A percentile compares a stretch with the other conserved stretches of the same genome.
These are phyloP conservation scores for Warburgia ugandensis DNA, from an alignment of 164 flowering plant species.

Conservation along the genomic window DNA sequence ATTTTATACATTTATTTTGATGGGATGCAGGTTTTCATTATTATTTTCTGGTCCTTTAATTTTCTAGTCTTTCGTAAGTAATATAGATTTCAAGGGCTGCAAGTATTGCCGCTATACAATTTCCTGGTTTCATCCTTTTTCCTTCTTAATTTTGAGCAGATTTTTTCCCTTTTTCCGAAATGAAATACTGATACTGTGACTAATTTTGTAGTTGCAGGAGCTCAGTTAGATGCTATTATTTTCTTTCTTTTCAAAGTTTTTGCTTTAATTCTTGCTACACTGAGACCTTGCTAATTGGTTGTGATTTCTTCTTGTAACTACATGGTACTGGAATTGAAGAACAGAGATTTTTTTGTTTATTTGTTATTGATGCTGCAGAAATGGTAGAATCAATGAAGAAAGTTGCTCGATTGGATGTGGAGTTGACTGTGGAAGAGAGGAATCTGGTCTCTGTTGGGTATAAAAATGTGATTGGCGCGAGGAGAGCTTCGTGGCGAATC, in stretches of 20 bases:
- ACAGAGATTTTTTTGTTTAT: not conserved
- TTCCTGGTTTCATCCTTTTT: not conserved
- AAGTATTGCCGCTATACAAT: not conserved
- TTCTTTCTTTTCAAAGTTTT: too few relatives aligned
- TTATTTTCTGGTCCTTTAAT: not conserved
- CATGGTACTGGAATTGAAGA: too few relatives aligned
- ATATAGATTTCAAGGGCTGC: too few relatives aligned
- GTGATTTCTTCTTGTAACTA: not conserved
- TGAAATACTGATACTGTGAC: not conserved
- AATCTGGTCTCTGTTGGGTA: conserved; percentile 84
- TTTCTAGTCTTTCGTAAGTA: not conserved
- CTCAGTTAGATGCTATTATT: not conserved
- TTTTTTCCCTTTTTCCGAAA: not conserved
- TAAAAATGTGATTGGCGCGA: conserved; percentile 85
- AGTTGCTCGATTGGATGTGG: conserved; percentile 62
- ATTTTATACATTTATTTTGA: not conserved
- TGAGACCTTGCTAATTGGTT: not conserved
- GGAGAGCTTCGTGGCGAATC: conserved; percentile 87
- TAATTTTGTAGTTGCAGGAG: not conserved
- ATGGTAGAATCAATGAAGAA: conserved; percentile 86
- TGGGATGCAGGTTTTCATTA: not conserved
- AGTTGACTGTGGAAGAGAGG: conserved; percentile 80
- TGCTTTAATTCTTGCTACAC: not conserved
- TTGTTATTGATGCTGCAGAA: conserved; percentile 31
- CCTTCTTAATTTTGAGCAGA: not conserved